Base-by-base conservation (phyloP, 495 filamentous ascomycete genomes). In the Patellaria atrata region DNA sequence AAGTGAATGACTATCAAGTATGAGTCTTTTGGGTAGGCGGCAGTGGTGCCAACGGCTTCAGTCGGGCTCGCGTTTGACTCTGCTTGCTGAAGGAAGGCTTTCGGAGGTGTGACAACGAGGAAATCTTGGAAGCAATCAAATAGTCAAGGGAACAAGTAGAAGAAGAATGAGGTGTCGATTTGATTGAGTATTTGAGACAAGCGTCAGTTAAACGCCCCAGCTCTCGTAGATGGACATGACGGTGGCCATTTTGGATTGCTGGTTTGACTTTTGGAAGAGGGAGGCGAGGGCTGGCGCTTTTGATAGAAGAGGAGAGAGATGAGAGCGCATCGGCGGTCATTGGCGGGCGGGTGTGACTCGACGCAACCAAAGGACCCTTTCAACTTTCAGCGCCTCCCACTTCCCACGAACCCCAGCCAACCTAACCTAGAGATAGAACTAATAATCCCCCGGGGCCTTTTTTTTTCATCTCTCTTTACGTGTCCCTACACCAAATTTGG, bases 21-120 rank as follows among this genome's bases (percentile, higher is more conserved):
- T 44, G 45, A 44, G 40, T 49, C 41, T 22, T 24, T 22, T 27
- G 24, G 32, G 5, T 15, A 49, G 41, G 41, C 36, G 37, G 45
- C 41, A 44, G 20, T 26, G 33, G 19, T 19, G 37, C 13, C 14
- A 25, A 27, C 35, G 45, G 37, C 41, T 41, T 37, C 36, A 35
- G 17, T n/a, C 26, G 30, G 32, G 40, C 29, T 36, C 18, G 40
- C 35, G 34, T 38, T 44, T 42, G 37, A 4, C 22, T 19, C 14
- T 5, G 26, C 37, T 22, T 22, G 30, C 33, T 35, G 21, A 37
- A 38, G 22, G 39, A 40, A 36, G 36, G 8, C 28, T 17, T 26
- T 15, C 8, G 33, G 30, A n/a, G n/a, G n/a, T n/a, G 35, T 32
- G 34, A 37, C 41, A 41, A 48, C 34, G 20, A 35, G 4, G 14